Base-by-base conservation (phyloP, 2,329 filamentous ascomycete species). In the Diplodia mutila region DNA sequence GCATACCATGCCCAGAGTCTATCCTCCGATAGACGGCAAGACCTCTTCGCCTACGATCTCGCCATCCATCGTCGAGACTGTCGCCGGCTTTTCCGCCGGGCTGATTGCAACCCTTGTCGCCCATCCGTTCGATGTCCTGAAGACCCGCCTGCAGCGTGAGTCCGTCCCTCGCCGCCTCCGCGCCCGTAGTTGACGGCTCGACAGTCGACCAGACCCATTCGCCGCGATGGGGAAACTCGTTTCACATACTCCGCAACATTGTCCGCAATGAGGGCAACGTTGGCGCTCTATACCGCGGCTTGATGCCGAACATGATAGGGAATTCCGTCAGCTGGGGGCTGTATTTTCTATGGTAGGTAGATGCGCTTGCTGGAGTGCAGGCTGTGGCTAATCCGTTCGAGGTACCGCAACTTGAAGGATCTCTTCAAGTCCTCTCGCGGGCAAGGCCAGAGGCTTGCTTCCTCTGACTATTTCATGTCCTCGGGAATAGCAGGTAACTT, bases 81-180 rank as follows among this genome's bases (percentile, higher is more conserved):
- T 94, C 78, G 93, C 95, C 69, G 95, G 95, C 73, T 90, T 99
- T 79, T 91, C 90, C 71, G 95, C 95, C 69, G 95, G 95, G 69
- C 86, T 93, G 67, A 86, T 93, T 73, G 91, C 94, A 65, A 98
- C 95, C 27, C 85, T 98, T 59, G 90, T 89, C 67, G 91, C 95
- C 64, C 94, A 98, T 77, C 95, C 95, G 37, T 88, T 99, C 69
- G 95, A 99, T 81, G 89, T 99, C 71, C 89, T 98, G 77, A 99
- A 99, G 85, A 98, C 94, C 69, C 91, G 95, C 71, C 89, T 99
- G 77, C 95, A 99, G 82, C 89, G 92, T 93, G 82, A 68, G 82
- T 76, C 48, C n/a, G 63, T 29, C 29, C 42, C 42, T 51, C 37
- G 23, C 34, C 49, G 25, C 39, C n/a, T 12, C 34, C 21, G 55